A percentile compares a stretch with the other conserved stretches of the same genome.
Conservation (phyloP, 2,329 filamentous ascomycete species). For the Xylariaceae sp. region DNA sequence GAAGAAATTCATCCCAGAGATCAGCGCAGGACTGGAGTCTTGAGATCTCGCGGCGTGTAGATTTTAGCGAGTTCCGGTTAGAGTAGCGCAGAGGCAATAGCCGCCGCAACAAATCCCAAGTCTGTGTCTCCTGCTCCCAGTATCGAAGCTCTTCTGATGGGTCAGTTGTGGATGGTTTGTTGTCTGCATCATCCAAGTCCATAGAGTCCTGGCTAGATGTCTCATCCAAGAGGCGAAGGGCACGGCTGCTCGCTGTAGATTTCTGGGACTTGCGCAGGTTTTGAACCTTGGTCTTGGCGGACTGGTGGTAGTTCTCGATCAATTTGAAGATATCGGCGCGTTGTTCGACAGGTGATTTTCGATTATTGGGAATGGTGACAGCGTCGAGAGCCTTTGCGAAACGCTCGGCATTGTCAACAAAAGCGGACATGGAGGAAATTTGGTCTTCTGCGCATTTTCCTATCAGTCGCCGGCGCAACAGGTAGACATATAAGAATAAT, state of each 20-base stretch:
- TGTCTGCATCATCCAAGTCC: conserved; percentile 51
- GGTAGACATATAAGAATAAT: background rate
- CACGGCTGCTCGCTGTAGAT: conserved; percentile 31
- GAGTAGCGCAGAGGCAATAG: conserved; percentile 67
- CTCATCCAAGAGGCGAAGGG: conserved; percentile 30
- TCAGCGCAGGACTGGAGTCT: conserved; percentile 26
- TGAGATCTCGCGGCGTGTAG: conserved; percentile 29
- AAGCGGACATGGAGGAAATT: conserved; percentile 20
- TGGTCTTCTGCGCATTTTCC: conserved; percentile 16
- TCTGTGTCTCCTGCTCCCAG: conserved; percentile 80
- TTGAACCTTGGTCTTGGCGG: conserved; percentile 42
- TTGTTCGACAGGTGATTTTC: conserved; percentile 49
- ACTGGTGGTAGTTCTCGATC: conserved; percentile 61
- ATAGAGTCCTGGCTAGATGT: conserved; percentile 44
- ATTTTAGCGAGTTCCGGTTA: conserved; percentile 35
- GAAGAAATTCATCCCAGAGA: conserved; percentile 68
- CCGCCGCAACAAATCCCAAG: conserved; percentile 80
- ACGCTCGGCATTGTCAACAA: conserved; percentile 69
- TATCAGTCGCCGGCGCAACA: background rate
- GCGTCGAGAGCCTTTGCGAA: conserved; percentile 81
- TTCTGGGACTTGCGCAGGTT: conserved; percentile 40
- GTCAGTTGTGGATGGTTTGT: conserved; percentile 27
- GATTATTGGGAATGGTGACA: conserved; percentile 56
- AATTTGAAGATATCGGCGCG: conserved; percentile 66
- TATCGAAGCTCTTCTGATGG: conserved; percentile 48